Evolutionary conservation across 2,329 filamentous ascomycete species (phyloP).

Genomic region (Leptographium galeiforme): DNA sequence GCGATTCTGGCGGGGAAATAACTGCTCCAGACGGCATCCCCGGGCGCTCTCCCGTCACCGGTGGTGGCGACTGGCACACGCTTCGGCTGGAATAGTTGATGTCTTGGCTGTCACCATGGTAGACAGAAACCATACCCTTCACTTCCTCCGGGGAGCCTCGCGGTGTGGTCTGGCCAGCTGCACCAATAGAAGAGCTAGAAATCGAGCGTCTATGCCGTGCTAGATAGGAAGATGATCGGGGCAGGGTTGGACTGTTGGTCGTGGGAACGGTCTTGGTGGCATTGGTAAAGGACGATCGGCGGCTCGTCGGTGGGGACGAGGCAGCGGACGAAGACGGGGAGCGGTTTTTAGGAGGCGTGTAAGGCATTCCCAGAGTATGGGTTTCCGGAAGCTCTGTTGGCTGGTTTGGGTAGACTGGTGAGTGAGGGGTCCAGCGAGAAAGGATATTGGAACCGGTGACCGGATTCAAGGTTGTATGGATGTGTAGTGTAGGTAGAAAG

Average conservation of each 20-base stretch:
- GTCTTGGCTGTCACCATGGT: constrained; percentile 18
- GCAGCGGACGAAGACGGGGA: constrained; percentile 47
- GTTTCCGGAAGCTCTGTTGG: constrained; percentile 8
- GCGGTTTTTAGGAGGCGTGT: constrained; percentile 63
- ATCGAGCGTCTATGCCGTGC: constrained; percentile 48
- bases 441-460: neutral
- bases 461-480: no score
- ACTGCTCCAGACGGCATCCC: constrained; percentile 72
- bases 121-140: constrained; percentile 24
- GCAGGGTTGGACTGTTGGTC: constrained; percentile 37
- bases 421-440: neutral
- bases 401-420: neutral
- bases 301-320: constrained; percentile 42
- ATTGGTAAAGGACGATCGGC: constrained; percentile 42
- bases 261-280: constrained; percentile 9
- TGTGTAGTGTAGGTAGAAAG: no score
- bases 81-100: constrained; percentile 21
- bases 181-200: constrained; percentile 25
- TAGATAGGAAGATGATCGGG: constrained; percentile 53
- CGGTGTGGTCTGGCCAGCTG: constrained; percentile 29
- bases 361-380: constrained; percentile 55
- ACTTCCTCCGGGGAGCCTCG: constrained; percentile 37
- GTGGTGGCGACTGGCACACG: constrained; percentile 73
- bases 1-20: constrained; percentile 83
- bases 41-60: constrained; percentile 50